A percentile compares a stretch with the other conserved stretches of the same genome.
These are phyloP conservation scores for Neostapfia colusana DNA, from an alignment of 176 grass and related monocot species.

Conservation along the genomic window DNA sequence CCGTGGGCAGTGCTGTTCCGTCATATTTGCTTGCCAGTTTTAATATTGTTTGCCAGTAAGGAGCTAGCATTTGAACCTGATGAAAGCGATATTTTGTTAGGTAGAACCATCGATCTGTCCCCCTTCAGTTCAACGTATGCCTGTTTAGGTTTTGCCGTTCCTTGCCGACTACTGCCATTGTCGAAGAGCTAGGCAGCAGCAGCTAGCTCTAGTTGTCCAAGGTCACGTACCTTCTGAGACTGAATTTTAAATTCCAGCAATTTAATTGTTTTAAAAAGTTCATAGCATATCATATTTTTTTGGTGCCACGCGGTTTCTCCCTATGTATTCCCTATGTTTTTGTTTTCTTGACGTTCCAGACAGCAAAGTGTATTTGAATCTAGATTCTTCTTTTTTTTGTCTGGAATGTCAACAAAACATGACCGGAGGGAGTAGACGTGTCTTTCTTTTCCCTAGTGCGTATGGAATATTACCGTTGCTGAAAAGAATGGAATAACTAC, in stretches of 20 bases:
- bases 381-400: too few relatives aligned
- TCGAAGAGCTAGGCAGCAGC: not conserved
- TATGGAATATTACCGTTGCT: too few relatives aligned
- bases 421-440: too few relatives aligned
- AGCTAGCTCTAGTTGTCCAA: slow-evolving; percentile 31
- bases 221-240: not conserved
- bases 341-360: too few relatives aligned
- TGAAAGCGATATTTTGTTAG: slow-evolving; percentile 34
- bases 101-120: slow-evolving; percentile 25
- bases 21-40: slow-evolving; percentile 16
- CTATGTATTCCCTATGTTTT: not conserved
- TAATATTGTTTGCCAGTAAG: slow-evolving; percentile 42
- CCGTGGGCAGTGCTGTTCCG: not conserved
- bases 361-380: too few relatives aligned
- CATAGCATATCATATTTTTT: not conserved
- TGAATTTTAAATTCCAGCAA: not conserved
- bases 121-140: slow-evolving; percentile 24
- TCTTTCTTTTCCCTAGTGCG: not conserved
- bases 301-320: not conserved
- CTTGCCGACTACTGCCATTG: slow-evolving; percentile 12
- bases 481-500: not conserved
- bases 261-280: not conserved
- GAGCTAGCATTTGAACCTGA: slow-evolving; percentile 19
- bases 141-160: slow-evolving; percentile 28
- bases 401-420: too few relatives aligned